These are phyloP conservation scores for Sungouiella blattae DNA, from an alignment of 805 yeast genomes.

Conservation along the genomic window DNA sequence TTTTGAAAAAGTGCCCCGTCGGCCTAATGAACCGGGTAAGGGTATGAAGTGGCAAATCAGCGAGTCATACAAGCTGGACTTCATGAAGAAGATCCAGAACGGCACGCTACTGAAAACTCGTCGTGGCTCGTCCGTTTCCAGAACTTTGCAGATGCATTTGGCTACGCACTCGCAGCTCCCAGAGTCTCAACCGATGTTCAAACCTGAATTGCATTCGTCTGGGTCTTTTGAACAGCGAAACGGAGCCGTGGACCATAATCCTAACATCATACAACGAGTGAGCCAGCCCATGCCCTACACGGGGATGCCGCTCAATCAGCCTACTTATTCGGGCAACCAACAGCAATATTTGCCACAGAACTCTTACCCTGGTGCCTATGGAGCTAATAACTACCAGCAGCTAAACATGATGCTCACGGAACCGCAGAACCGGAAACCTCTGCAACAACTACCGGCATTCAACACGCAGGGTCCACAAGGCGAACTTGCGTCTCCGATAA, in stretches of 20 bases:
- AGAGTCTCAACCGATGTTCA: slow-evolving; percentile 34
- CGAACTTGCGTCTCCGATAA: slow-evolving; percentile 40
- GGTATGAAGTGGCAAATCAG: slow-evolving; percentile 99
- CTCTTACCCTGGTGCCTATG: slow-evolving; percentile 6
- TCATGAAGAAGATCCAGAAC: slow-evolving; percentile 70
- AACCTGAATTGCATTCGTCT: slow-evolving; percentile 14
- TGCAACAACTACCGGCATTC: too few species aligned
- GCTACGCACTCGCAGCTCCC: slow-evolving; percentile 55
- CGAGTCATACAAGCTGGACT: slow-evolving; percentile 79
- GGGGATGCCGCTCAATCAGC: neutral
- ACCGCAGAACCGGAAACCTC: slow-evolving; percentile 8
- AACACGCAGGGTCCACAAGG: too few species aligned
- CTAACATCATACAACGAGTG: neutral
- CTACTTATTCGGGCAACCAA: neutral
- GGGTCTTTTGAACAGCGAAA: too few species aligned
- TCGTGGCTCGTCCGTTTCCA: slow-evolving; percentile 76
- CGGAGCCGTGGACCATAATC: slow-evolving; percentile 3
- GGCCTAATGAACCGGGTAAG: slow-evolving; percentile 95
- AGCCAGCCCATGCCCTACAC: slow-evolving; percentile 2
- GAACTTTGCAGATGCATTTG: slow-evolving; percentile 75
- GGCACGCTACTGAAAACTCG: slow-evolving; percentile 73
- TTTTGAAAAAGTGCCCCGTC: slow-evolving; percentile 93
- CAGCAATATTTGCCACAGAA: too few species aligned
- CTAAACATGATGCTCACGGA: slow-evolving; percentile 3
- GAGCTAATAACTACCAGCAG: slow-evolving; percentile 9